Evolutionary conservation across 2,329 filamentous ascomycete species (phyloP).

Genomic region (Claviceps sp.): DNA sequence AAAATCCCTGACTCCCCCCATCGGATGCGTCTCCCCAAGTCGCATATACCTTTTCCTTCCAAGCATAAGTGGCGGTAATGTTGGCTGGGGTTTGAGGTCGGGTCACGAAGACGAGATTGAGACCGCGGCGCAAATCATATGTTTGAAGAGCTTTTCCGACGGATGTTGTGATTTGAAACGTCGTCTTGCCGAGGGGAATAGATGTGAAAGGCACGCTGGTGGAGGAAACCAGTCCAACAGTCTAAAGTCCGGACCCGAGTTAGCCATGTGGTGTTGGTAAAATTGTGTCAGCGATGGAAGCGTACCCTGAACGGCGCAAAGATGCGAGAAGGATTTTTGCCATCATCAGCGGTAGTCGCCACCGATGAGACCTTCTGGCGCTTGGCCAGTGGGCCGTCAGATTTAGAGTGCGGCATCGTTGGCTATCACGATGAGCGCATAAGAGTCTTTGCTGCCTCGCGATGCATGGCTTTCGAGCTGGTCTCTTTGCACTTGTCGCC

Average conservation of each 20-base stretch:
- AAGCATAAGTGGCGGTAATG: constrained; percentile 78
- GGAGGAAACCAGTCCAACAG: constrained; percentile 83
- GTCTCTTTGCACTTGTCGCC: neutral
- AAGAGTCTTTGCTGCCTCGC: neutral
- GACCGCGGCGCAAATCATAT: constrained; percentile 79
- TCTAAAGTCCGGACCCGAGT: constrained; percentile 37
- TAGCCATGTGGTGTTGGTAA: constrained; percentile 1
- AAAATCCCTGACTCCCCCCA: constrained; percentile 53
- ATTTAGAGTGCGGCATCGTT: constrained; percentile 44
- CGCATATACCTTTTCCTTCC: constrained; percentile 78
- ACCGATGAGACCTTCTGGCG: constrained; percentile 52
- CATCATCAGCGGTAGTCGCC: constrained; percentile 22
- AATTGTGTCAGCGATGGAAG: constrained; percentile 6
- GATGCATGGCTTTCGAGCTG: neutral
- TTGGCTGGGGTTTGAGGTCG: constrained; percentile 73
- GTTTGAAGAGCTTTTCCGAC: constrained; percentile 85
- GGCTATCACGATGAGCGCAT: neutral
- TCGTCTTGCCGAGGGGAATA: constrained; percentile 79
- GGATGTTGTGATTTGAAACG: constrained; percentile 94
- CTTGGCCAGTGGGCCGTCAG: constrained; percentile 55
- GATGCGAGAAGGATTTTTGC: constrained; percentile 54
- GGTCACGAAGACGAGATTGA: constrained; percentile 88
- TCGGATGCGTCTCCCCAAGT: constrained; percentile 61
- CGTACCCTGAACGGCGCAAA: constrained; percentile 88
- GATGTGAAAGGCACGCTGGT: constrained; percentile 83